phyloP scores from a whole-genome alignment of 805 yeast species.

The Saccharomycopsis olivae region DNA sequence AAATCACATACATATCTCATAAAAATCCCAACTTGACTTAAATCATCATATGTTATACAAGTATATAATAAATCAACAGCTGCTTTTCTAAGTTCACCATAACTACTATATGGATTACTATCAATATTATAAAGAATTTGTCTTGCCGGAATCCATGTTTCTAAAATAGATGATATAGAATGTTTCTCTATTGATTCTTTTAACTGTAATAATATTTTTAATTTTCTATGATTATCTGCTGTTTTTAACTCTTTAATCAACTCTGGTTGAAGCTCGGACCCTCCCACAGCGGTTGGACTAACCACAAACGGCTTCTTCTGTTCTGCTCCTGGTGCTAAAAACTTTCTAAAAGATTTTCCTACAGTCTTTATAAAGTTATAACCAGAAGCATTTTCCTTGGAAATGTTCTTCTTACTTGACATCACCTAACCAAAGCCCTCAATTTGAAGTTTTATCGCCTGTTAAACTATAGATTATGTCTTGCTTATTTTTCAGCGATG shows the following conservation, averaged over 20 bases:
- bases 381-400: neutral
- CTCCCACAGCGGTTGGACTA: conserved; percentile 17
- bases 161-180: conserved; percentile 17
- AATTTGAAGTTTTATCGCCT: too few species aligned
- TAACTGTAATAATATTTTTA: conserved; percentile 12
- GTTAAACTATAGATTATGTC: too few species aligned
- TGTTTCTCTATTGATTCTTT: conserved; percentile 8
- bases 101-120: neutral
- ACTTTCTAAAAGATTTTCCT: conserved; percentile 7
- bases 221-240: conserved; percentile 9
- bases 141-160: conserved; percentile 18
- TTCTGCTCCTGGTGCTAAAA: neutral
- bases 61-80: conserved; percentile 15
- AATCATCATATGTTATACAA: conserved; percentile 17
- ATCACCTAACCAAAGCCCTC: too few species aligned
- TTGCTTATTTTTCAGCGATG: too few species aligned
- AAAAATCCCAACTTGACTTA: conserved; percentile 12
- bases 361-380: conserved; percentile 8
- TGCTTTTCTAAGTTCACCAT: conserved; percentile 11
- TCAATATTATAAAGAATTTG: conserved; percentile 9
- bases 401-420: neutral
- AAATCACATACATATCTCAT: conserved; percentile 14
- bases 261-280: conserved; percentile 12
- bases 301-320: conserved; percentile 2
- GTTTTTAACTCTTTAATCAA: conserved; percentile 9